Conservation (phyloP, 2,329 filamentous ascomycete species). For the Arachnomyces sp. region DNA sequence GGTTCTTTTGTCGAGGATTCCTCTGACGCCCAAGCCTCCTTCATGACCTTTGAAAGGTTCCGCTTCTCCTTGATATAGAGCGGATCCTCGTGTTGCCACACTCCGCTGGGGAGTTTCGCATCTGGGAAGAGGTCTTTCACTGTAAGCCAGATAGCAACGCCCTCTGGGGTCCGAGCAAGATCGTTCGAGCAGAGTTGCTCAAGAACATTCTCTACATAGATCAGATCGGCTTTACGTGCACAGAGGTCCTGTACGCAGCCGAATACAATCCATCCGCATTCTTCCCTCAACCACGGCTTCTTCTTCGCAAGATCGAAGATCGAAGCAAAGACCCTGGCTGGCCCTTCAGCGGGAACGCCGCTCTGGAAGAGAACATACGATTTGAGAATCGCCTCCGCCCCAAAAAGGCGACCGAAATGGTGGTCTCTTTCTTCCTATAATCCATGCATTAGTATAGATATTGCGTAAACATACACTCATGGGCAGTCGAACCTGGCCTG, state of each 20-base stretch:
- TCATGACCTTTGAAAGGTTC: constrained; percentile 66
- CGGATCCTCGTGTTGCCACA: constrained; percentile 68
- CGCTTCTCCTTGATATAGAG: constrained; percentile 59
- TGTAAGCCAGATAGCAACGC: constrained; percentile 78
- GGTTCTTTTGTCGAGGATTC: constrained; percentile 22
- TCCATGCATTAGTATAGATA: constrained; percentile 42
- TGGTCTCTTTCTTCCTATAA: constrained; percentile 78
- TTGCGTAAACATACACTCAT: constrained; percentile 37
- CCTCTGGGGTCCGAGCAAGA: constrained; percentile 73
- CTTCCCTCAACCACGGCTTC: constrained; percentile 81
- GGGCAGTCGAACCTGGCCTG: constrained; percentile 41
- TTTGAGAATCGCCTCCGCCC: constrained; percentile 75
- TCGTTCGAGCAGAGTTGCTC: constrained; percentile 55
- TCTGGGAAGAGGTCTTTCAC: constrained; percentile 56
- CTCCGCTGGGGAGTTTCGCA: constrained; percentile 56
- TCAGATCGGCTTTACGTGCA: constrained; percentile 27
- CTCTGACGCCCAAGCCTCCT: constrained; percentile 46
- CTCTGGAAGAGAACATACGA: constrained; percentile 61
- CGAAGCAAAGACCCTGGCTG: constrained; percentile 58
- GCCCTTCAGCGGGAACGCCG: constrained; percentile 43
- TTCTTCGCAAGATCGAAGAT: constrained; percentile 66
- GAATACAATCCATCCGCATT: constrained; percentile 75
- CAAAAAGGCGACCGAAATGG: constrained; percentile 77
- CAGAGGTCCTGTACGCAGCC: constrained; percentile 56
- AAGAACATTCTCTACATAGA: constrained; percentile 55